These are phyloP conservation scores for Moniliophthora roreri DNA, from an alignment of 1,284 basidiomycete genomes.

Conservation along the genomic window DNA sequence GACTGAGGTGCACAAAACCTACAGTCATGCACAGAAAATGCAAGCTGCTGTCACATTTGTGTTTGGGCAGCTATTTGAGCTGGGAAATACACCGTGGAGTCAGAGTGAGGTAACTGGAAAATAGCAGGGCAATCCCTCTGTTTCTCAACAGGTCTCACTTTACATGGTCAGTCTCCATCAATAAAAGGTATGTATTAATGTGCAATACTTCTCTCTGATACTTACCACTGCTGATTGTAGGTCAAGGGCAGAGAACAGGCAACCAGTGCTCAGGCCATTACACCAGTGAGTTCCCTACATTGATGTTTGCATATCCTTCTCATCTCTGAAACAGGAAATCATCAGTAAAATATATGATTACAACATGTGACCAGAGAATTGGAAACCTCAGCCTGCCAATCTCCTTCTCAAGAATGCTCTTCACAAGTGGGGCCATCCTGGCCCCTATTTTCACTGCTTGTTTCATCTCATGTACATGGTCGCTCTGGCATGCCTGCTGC, in stretches of 20 bases:
- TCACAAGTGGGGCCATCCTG: no score
- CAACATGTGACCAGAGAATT: conserved; percentile 21
- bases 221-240: conserved; percentile 2
- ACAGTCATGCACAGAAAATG: conserved; percentile 35
- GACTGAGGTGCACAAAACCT: conserved; percentile 16
- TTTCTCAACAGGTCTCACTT: conserved; percentile 21
- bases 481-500: conserved; percentile 31
- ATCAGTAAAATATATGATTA: conserved; percentile 23
- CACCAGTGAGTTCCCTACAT: conserved; percentile 19
- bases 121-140: conserved; percentile 3
- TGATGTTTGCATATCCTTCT: neutral
- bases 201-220: conserved; percentile 23
- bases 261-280: conserved; percentile 29
- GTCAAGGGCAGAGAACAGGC: conserved; percentile 25
- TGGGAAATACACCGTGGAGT: conserved; percentile 30
- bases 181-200: conserved; percentile 4
- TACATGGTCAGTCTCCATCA: no score
- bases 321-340: conserved; percentile 19
- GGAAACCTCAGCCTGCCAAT: conserved; percentile 5
- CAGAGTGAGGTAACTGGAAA: conserved; percentile 17
- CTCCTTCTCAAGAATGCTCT: no score
- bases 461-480: conserved; percentile 27
- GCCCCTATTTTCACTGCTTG: conserved; percentile 17
- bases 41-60: conserved; percentile 30
- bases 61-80: conserved; percentile 27